phyloP scores from a whole-genome alignment of 169 alveolate genomes.

The Babesia microti region DNA sequence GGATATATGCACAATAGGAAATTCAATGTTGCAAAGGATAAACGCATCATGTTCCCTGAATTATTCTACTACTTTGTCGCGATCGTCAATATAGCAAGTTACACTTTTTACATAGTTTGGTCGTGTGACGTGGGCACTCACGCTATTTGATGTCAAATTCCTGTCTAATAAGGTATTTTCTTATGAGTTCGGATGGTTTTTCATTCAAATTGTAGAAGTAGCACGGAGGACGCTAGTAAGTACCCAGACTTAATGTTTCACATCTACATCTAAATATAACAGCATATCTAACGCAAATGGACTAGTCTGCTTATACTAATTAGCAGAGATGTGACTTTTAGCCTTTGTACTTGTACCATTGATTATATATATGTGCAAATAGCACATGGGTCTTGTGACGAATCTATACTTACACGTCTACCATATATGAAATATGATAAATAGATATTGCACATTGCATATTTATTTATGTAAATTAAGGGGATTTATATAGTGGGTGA shows the following conservation, averaged over 20 bases:
- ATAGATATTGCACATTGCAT: not conserved
- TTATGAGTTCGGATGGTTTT: conserved; percentile 6
- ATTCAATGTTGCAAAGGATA: conserved; percentile 6
- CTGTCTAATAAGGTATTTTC: conserved; percentile 19
- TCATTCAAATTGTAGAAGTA: conserved; percentile 18
- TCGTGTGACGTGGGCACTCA: conserved; percentile 45
- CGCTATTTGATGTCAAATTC: conserved; percentile 16
- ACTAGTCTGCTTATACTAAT: not conserved
- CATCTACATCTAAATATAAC: too few relatives aligned
- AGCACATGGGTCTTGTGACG: not conserved
- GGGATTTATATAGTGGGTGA: conserved; percentile 55
- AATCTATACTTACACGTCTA: not conserved
- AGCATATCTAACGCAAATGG: too few relatives aligned
- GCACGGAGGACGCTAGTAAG: conserved; percentile 43
- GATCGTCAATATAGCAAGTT: conserved; percentile 18
- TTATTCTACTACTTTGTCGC: conserved; percentile 43
- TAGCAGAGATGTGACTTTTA: not conserved
- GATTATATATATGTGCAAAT: not conserved
- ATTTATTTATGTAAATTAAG: not conserved
- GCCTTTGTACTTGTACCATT: conserved; percentile 2
- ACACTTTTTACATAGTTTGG: conserved; percentile 2
- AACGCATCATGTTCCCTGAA: conserved; percentile 36
- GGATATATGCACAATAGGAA: not conserved
- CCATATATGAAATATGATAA: conserved; percentile 1
- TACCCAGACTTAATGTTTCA: too few relatives aligned